Evolutionary conservation across 331 rosid genomes (phyloP).

Genomic region (Pyrus hybrid): DNA sequence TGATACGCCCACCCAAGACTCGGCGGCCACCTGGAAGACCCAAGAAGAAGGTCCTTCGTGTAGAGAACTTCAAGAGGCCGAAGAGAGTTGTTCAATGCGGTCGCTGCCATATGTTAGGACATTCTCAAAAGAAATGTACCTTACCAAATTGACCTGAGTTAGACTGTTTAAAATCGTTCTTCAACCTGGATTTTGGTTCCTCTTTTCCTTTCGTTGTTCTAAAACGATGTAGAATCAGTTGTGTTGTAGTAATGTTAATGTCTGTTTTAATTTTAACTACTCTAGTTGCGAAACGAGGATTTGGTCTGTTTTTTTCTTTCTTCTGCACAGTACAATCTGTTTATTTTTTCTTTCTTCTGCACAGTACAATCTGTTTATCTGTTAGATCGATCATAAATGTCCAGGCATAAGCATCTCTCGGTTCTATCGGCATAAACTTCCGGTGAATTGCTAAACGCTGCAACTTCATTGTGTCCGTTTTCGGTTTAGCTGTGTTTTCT

Average conservation of each 20-base stretch:
- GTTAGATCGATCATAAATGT: background rate
- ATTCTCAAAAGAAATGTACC: constrained; percentile 94
- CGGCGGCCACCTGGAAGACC: constrained; percentile 98
- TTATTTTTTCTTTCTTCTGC: constrained; percentile 16
- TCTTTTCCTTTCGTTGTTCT: background rate
- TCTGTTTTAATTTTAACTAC: constrained; percentile 28
- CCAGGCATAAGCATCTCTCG: background rate
- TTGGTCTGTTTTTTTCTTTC: no score
- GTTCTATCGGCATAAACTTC: background rate
- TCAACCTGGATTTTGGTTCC: constrained; percentile 20
- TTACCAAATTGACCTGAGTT: constrained; percentile 50
- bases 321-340: no score
- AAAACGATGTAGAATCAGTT: constrained; percentile 32
- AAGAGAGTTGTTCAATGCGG: constrained; percentile 95
- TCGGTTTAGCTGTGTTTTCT: no score
- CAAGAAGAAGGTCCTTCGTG: constrained; percentile 79
- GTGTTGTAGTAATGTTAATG: constrained; percentile 51
- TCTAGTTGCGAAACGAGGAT: constrained; percentile 34
- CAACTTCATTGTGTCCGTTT: no score
- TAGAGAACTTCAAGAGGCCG: constrained; percentile 91
- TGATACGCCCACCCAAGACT: constrained; percentile 75
- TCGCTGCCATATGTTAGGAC: constrained; percentile 96
- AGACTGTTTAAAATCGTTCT: constrained; percentile 23
- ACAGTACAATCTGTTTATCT: constrained; percentile 5
- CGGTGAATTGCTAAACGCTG: no score